Percentiles rank a stretch among this genome's conserved stretches.
Conservation (phyloP, 2,329 filamentous ascomycete species). For the Cryphonectria japonica region DNA sequence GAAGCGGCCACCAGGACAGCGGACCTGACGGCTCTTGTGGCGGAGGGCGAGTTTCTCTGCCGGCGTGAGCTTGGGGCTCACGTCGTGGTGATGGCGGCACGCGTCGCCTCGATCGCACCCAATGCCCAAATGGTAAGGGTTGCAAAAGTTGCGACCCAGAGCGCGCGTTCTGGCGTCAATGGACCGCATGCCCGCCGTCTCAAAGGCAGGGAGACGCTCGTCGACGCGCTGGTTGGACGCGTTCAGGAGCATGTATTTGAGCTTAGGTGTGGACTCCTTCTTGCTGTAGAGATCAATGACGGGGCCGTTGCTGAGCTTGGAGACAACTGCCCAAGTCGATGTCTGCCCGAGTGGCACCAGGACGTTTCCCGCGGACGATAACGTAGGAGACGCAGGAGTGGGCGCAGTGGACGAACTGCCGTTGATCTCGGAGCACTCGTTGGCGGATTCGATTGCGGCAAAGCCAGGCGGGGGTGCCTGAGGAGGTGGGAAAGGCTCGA, state of each 20-base stretch:
- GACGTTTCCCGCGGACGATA: background rate
- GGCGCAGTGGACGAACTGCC: background rate
- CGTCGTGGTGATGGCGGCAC: slow-evolving; percentile 26
- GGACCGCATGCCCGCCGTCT: slow-evolving; percentile 16
- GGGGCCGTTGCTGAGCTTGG: slow-evolving; percentile 23
- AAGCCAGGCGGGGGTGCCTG: background rate
- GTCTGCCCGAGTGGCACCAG: background rate
- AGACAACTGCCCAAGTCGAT: slow-evolving; percentile 22
- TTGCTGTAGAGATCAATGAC: slow-evolving; percentile 28
- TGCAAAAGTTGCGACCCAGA: slow-evolving; percentile 29
- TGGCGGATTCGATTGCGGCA: background rate
- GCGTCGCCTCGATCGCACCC: slow-evolving; percentile 21
- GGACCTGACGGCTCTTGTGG: slow-evolving; percentile 29
- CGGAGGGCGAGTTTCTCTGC: slow-evolving; percentile 26
- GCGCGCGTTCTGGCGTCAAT: slow-evolving; percentile 22
- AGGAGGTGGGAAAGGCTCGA: slow-evolving; percentile 24
- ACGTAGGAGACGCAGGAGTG: background rate
- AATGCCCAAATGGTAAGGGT: slow-evolving; percentile 24
- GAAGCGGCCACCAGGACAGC: slow-evolving; percentile 22
- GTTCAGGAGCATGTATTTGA: slow-evolving; percentile 26
- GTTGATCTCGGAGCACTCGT: background rate
- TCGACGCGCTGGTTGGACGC: slow-evolving; percentile 27
- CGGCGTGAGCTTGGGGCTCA: slow-evolving; percentile 6
- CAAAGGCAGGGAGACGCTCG: slow-evolving; percentile 21
- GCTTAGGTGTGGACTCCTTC: slow-evolving; percentile 15